A percentile compares a stretch with the other conserved stretches of the same genome.
These are phyloP conservation scores for Wickerhamiella hasegawae DNA, from an alignment of 805 yeast genomes.

Conservation along the genomic window DNA sequence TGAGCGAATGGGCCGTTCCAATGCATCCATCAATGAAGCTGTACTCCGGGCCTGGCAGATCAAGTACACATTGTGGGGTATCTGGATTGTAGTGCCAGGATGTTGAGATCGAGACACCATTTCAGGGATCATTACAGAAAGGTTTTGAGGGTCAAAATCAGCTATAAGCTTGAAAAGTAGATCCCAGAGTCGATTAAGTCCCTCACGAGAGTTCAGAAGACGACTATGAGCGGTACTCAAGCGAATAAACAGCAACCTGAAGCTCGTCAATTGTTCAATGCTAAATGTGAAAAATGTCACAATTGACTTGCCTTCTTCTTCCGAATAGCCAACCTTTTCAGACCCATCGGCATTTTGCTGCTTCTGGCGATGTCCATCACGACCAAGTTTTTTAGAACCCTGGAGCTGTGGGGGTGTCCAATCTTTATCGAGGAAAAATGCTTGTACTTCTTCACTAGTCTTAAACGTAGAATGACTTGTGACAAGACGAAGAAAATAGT, in stretches of 20 bases:
- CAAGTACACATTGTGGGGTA: background rate
- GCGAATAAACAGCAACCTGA: conserved; percentile 1
- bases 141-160: background rate
- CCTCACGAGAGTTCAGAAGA: background rate
- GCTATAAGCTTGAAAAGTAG: background rate
- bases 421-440: conserved; percentile 20
- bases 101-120: conserved; percentile 2
- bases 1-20: conserved; percentile 17
- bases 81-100: conserved; percentile 13
- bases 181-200: background rate
- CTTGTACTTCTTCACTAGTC: conserved; percentile 28
- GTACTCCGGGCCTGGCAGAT: conserved; percentile 7
- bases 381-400: conserved; percentile 22
- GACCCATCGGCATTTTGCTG: conserved; percentile 11
- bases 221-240: conserved; percentile 1
- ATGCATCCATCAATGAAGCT: conserved; percentile 14
- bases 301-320: conserved; percentile 3
- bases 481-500: conserved; percentile 31
- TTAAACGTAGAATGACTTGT: conserved; percentile 23
- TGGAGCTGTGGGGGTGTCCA: conserved; percentile 18
- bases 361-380: conserved; percentile 7
- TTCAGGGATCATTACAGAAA: background rate
- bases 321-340: conserved; percentile 10
- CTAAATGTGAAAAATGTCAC: conserved; percentile 7
- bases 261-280: conserved; percentile 6